These are phyloP conservation scores for Camptophora hylomeconis DNA, from an alignment of 2,329 filamentous ascomycete species.

Conservation along the genomic window DNA sequence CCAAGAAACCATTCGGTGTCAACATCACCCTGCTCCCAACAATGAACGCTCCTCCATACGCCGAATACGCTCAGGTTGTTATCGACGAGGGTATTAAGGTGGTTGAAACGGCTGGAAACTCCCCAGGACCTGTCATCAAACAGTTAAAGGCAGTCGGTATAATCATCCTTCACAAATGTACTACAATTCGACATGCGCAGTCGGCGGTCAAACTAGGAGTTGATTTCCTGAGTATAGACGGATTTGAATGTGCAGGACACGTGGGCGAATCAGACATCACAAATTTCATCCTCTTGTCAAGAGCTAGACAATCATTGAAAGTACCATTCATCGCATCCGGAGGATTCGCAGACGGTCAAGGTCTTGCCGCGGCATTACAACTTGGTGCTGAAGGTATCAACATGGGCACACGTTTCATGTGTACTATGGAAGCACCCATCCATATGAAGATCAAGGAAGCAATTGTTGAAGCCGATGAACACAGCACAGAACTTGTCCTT, in stretches of 20 bases:
- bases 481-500: slow-evolving; percentile 78
- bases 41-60: slow-evolving; percentile 82
- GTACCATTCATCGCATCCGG: slow-evolving; percentile 93
- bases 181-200: slow-evolving; percentile 83
- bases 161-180: slow-evolving; percentile 92
- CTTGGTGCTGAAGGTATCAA: slow-evolving; percentile 91
- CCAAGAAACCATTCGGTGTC: slow-evolving; percentile 59
- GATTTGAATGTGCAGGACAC: slow-evolving; percentile 84
- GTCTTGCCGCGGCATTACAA: slow-evolving; percentile 77
- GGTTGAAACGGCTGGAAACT: slow-evolving; percentile 87
- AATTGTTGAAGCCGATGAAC: slow-evolving; percentile 80
- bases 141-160: slow-evolving; percentile 69
- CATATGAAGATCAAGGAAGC: slow-evolving; percentile 87
- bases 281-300: slow-evolving; percentile 55
- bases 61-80: slow-evolving; percentile 77
- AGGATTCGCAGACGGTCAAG: slow-evolving; percentile 88
- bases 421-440: slow-evolving; percentile 82
- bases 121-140: slow-evolving; percentile 77
- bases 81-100: slow-evolving; percentile 87
- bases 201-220: slow-evolving; percentile 88
- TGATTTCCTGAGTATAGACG: slow-evolving; percentile 92
- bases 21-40: slow-evolving; percentile 90
- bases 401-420: slow-evolving; percentile 98
- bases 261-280: slow-evolving; percentile 42
- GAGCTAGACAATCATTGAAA: slow-evolving; percentile 68